phyloP scores from a whole-genome alignment of 1,284 basidiomycete genomes.

The Trichosporon coremiiforme region DNA sequence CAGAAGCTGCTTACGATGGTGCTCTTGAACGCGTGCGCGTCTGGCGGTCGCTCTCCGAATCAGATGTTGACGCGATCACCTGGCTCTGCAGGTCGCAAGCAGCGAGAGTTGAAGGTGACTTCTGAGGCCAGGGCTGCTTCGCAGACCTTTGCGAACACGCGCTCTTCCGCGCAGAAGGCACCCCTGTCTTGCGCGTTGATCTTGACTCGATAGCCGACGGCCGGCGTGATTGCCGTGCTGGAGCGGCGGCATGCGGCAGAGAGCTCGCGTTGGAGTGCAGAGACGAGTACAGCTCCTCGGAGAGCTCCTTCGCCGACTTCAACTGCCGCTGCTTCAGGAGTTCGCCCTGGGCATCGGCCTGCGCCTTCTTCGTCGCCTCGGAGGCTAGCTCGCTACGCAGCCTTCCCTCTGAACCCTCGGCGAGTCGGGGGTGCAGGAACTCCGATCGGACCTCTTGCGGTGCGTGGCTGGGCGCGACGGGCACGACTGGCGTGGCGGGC shows the following conservation, averaged over 20 bases:
- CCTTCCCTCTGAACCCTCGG: neutral
- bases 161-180: neutral
- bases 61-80: neutral
- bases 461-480: neutral
- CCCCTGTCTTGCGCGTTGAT: neutral
- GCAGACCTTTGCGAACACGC: neutral
- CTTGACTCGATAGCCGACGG: neutral
- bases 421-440: neutral
- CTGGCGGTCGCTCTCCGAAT: neutral
- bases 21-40: neutral
- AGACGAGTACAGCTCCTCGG: conserved; percentile 1
- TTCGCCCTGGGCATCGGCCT: neutral
- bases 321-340: neutral
- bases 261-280: conserved; percentile 7
- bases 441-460: neutral
- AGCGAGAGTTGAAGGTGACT: neutral
- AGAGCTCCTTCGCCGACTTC: neutral
- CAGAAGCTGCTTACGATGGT: neutral
- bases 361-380: conserved; percentile 6
- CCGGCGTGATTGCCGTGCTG: neutral
- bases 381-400: neutral
- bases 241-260: neutral
- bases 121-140: neutral
- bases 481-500: too few species aligned
- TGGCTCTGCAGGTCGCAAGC: neutral